These are phyloP conservation scores for Apophysomyces elegans DNA, from an alignment of 371 early-diverging fungal genomes.

Conservation along the genomic window DNA sequence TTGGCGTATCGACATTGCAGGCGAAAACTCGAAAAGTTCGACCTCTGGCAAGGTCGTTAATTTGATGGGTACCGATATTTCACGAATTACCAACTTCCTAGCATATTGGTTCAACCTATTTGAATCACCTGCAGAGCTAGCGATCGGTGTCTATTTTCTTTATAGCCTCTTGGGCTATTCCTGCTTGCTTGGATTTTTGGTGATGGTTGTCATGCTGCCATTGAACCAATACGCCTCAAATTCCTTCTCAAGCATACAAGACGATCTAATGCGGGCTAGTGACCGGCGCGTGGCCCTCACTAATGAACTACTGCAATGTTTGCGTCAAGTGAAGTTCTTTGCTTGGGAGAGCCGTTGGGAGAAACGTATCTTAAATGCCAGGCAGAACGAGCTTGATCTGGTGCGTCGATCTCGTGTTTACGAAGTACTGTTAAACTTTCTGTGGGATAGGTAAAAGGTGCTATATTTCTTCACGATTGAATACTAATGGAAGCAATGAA, in stretches of 20 bases:
- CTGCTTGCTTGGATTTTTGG: constrained; percentile 60
- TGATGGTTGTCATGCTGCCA: constrained; percentile 51
- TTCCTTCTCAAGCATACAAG: constrained; percentile 43
- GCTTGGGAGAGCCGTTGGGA: constrained; percentile 53
- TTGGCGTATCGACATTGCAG: constrained; percentile 38
- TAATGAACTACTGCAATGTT: constrained; percentile 56
- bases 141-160: constrained; percentile 56
- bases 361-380: constrained; percentile 44
- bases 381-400: constrained; percentile 53
- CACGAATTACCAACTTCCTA: constrained; percentile 57
- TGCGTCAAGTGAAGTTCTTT: constrained; percentile 66
- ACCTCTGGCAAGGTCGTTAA: constrained; percentile 72
- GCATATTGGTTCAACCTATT: constrained; percentile 58
- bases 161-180: constrained; percentile 62
- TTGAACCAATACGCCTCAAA: constrained; percentile 47
- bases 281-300: constrained; percentile 52
- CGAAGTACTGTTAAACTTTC: constrained; percentile 13
- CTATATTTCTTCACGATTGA: neutral
- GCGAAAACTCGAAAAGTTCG: constrained; percentile 28
- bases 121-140: constrained; percentile 52
- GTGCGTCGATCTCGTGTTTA: constrained; percentile 22
- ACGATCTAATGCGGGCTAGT: constrained; percentile 46
- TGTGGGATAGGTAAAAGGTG: constrained; percentile 31
- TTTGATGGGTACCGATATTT: constrained; percentile 76
- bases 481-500: neutral